phyloP scores from a whole-genome alignment of 768 basidiomycete species.

The Russula griseocarnosa region DNA sequence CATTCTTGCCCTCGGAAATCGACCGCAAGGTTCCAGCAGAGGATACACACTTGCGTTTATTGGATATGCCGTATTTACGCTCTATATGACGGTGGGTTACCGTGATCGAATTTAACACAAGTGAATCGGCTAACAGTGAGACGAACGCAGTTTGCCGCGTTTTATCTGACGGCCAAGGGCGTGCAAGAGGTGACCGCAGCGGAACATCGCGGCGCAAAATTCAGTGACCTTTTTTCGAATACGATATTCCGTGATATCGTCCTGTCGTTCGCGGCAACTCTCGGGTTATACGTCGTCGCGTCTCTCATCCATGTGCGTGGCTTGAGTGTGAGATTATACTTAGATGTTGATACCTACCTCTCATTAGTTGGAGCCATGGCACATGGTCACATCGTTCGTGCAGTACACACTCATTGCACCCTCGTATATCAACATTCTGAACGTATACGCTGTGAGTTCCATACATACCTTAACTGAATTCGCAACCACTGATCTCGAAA shows the following conservation, averaged over 20 bases:
- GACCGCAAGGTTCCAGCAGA: slow-evolving; percentile 87
- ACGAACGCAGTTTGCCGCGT: slow-evolving; percentile 56
- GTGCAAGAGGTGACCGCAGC: slow-evolving; percentile 54
- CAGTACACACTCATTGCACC: slow-evolving; percentile 91
- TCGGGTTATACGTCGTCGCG: slow-evolving; percentile 82
- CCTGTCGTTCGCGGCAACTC: slow-evolving; percentile 78
- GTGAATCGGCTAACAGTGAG: slow-evolving; percentile 17
- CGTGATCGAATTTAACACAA: slow-evolving; percentile 10
- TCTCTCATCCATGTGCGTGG: slow-evolving; percentile 78
- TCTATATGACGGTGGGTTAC: slow-evolving; percentile 87
- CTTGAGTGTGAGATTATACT: slow-evolving; percentile 4
- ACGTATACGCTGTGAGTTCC: slow-evolving; percentile 74
- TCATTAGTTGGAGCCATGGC: slow-evolving; percentile 88
- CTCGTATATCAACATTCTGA: slow-evolving; percentile 89
- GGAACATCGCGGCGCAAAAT: slow-evolving; percentile 44
- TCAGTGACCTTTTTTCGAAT: slow-evolving; percentile 70
- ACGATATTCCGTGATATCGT: slow-evolving; percentile 82
- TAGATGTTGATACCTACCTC: slow-evolving; percentile 9
- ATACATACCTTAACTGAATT: neutral
- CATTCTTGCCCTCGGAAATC: slow-evolving; percentile 81
- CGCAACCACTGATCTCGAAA: neutral
- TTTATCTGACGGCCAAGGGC: slow-evolving; percentile 81
- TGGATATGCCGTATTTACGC: slow-evolving; percentile 84
- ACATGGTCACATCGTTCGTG: slow-evolving; percentile 95
- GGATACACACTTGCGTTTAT: slow-evolving; percentile 81